Evolutionary conservation across 2,329 filamentous ascomycete genomes (phyloP), one percentile per base, ranked within the genome.

Genomic region (Neofusicoccum ribis): DNA sequence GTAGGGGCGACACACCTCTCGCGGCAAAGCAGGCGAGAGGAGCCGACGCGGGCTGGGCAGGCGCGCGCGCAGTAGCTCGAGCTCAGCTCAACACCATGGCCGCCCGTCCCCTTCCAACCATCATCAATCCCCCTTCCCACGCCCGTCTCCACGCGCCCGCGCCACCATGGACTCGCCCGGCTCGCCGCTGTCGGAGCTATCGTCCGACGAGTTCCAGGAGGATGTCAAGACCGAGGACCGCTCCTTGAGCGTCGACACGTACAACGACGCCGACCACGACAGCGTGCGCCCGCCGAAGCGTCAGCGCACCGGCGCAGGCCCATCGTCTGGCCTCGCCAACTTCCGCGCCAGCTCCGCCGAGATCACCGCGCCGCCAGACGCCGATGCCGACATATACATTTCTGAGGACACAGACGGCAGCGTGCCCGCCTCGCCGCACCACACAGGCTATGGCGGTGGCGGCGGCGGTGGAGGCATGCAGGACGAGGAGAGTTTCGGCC

Each of bases 401-500:
- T 97, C 93, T 7, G 92, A 91, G 62, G 95, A 99, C 78, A 96
- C 91, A 58, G 93, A 91, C 39, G 92, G 92, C 76, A 93, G 75
- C 84, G 89, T 78, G 78, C 91, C 80, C 74, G 90, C 73, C 66
- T 82, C 81, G 52, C 81, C 82, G 63, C 76, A 80, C 67, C 77
- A 78, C 71, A 76, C 75, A 17, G 75, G 73, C 71, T 73, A 76
- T 72, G 73, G 70, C 72, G 80, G 70, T 58, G 78, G 79, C 64
- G 76, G 73, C 44, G 74, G 74, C 5, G 37, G 47, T n/a, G 47
- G 60, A 12, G 63, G 52, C 44, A 31, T 50, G 44, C 52, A 65
- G n/a, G 63, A 65, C 12, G 63, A 65, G 37, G 63, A 65, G 46
- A 65, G 63, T 46, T 51, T 51, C 20, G 63, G 66, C 56, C 74